Evolutionary conservation across 805 yeast species (phyloP), one percentile per base, ranked within the genome.

Genomic region (Cyberlindnera euphorbiiphila): DNA sequence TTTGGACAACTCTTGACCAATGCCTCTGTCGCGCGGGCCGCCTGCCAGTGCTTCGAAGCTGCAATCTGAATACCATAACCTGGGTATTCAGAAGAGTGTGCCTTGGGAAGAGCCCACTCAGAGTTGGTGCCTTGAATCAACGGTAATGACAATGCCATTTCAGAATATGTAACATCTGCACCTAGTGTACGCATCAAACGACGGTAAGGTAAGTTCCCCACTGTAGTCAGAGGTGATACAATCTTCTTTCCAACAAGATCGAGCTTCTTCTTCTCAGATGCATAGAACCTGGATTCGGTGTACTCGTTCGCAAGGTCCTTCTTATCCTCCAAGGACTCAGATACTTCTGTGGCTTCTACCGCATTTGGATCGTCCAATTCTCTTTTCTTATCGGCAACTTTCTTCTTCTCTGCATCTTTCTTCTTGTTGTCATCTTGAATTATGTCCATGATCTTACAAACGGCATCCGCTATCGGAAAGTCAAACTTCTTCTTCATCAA

Each of bases 71-170:
- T 85, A 36, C 96, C 98, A 61, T 82, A 93, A 0, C 93, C 93
- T 6, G 91, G 95, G 37, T 72, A 69, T 58, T 93, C 98, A 2
- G 78, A 64, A 15, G 64, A 58, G 59, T 93, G 97, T 5, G 95
- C 93, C 53, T 89, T 85, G 15, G 96, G 87, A 32, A 93, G 68
- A 0, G 99, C 99, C 99, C 99, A 93, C 61, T 93, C 99, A 3
- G 95, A 77, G 57, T 87, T 87, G 13, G 82, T 74, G 20, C 97
- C 98, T 58, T 86, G 95, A 18, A 93, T 65, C 36, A 93, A 65
- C 1, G 98, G 97, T 35, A 85, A 65, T 2, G 85, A 67, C 25
- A 93, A 68, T 0, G 98, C 97, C 98, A 93, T 93, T 64, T 93
- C 99, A 26, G 89, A 75, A 58, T 85, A 93, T 0, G 98, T 93